These are phyloP conservation scores for Persicaria tinctoria DNA, from an alignment of 148 eudicot genomes.

Conservation along the genomic window DNA sequence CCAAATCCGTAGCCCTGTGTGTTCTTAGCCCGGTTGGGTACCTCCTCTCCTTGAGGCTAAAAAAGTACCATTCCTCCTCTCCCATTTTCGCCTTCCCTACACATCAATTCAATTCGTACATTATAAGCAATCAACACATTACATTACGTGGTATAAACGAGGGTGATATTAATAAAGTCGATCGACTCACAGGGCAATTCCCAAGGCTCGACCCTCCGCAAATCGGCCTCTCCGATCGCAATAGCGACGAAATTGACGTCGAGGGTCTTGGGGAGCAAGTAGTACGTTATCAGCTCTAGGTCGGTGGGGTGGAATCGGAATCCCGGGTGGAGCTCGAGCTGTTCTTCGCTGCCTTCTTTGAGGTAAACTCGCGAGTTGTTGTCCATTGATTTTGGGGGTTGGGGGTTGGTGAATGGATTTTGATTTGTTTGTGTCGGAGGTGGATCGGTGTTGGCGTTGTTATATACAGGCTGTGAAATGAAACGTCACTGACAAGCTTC, in stretches of 20 bases:
- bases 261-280: conserved; percentile 70
- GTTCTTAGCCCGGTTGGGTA: conserved; percentile 88
- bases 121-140: no score
- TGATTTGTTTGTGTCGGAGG: neutral
- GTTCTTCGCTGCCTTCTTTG: conserved; percentile 9
- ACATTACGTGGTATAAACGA: neutral
- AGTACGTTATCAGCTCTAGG: conserved; percentile 75
- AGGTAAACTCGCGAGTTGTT: no score
- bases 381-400: neutral
- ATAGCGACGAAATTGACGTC: conserved; percentile 51
- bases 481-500: neutral
- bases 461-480: neutral
- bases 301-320: conserved; percentile 91
- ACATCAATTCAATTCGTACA: neutral
- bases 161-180: neutral
- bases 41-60: conserved; percentile 69
- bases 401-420: neutral
- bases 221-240: conserved; percentile 88
- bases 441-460: neutral
- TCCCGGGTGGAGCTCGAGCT: conserved; percentile 58
- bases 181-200: conserved; percentile 67
- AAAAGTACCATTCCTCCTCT: conserved; percentile 97
- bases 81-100: conserved; percentile 86
- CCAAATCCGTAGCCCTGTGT: conserved; percentile 74
- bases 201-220: conserved; percentile 95